Evolutionary conservation across 177 flowering plant genomes (phyloP).

Genomic region (Vitis hybrid): DNA sequence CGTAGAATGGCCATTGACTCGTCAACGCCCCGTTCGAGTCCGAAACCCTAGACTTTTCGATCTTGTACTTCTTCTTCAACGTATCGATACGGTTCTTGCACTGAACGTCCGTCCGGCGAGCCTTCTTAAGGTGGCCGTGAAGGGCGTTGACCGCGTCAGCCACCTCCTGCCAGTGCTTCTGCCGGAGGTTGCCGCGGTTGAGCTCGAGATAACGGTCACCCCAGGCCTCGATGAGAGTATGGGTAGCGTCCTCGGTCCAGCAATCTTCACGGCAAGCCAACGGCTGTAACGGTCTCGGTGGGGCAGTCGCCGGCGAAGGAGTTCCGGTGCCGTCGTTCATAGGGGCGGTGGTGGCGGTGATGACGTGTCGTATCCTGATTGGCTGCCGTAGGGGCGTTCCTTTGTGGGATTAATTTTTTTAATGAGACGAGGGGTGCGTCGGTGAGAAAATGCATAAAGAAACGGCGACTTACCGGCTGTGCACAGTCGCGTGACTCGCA

Average conservation of each 20-base stretch:
- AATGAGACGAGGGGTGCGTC: too few relatives aligned
- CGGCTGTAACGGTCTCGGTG: slow-evolving; percentile 8
- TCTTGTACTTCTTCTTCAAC: slow-evolving; percentile 77
- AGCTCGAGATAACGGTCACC: slow-evolving; percentile 42
- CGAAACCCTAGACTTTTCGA: slow-evolving; percentile 63
- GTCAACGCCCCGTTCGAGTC: slow-evolving; percentile 31
- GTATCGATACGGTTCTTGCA: slow-evolving; percentile 89
- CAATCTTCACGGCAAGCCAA: slow-evolving; percentile 56
- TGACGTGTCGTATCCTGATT: too few relatives aligned
- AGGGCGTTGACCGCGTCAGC: slow-evolving; percentile 65
- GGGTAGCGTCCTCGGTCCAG: slow-evolving; percentile 65
- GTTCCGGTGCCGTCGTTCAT: too few relatives aligned
- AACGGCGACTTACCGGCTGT: too few relatives aligned
- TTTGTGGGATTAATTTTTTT: too few relatives aligned
- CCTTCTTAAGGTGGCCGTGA: slow-evolving; percentile 45
- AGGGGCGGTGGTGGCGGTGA: too few relatives aligned
- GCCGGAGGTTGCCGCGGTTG: slow-evolving; percentile 64
- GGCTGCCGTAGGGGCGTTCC: too few relatives aligned
- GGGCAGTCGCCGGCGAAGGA: background rate
- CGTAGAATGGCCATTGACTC: slow-evolving; percentile 58
- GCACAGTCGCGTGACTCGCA: too few relatives aligned
- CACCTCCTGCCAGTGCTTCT: slow-evolving; percentile 83
- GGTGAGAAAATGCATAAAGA: too few relatives aligned
- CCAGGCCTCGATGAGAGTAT: slow-evolving; percentile 65
- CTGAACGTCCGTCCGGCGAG: slow-evolving; percentile 69